Percentiles rank a stretch among this genome's conserved stretches.
These are phyloP conservation scores for Phyllosticta paracitricarpa DNA, from an alignment of 2,329 filamentous ascomycete genomes.

Conservation along the genomic window DNA sequence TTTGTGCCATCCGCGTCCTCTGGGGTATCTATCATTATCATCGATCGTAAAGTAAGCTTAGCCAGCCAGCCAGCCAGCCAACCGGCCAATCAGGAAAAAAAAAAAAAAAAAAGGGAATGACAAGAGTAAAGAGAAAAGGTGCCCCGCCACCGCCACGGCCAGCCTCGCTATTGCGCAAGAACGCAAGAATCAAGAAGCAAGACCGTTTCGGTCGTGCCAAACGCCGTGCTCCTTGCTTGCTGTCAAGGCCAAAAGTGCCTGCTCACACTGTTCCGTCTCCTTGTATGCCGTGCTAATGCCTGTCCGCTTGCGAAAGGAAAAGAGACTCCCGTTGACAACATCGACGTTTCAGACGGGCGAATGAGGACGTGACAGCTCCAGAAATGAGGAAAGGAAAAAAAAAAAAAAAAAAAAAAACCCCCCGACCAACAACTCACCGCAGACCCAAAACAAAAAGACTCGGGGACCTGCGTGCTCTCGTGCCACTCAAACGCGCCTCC, in stretches of 20 bases:
- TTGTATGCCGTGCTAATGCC: not conserved
- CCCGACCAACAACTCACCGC: not conserved
- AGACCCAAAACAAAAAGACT: not conserved
- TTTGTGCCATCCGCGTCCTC: not conserved
- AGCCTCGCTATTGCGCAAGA: too few relatives aligned
- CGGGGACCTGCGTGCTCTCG: not conserved
- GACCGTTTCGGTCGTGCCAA: not conserved
- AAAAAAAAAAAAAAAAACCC: not conserved
- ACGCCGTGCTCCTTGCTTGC: not conserved
- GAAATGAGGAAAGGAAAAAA: too few relatives aligned
- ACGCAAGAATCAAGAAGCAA: not conserved
- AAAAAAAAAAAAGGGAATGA: not conserved
- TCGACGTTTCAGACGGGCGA: too few relatives aligned
- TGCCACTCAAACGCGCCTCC: not conserved
- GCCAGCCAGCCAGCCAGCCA: too few relatives aligned
- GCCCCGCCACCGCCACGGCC: not conserved
- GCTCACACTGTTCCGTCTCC: not conserved
- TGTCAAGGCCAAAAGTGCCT: not conserved
- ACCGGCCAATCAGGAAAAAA: not conserved
- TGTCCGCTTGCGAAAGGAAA: too few relatives aligned
- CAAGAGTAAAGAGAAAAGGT: not conserved
- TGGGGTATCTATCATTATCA: not conserved
- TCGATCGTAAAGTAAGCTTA: too few relatives aligned
- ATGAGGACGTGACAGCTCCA: too few relatives aligned
- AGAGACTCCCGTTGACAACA: too few relatives aligned